Base-by-base conservation (phyloP, 768 basidiomycete species). In the Leucosporidium creatinivorum region DNA sequence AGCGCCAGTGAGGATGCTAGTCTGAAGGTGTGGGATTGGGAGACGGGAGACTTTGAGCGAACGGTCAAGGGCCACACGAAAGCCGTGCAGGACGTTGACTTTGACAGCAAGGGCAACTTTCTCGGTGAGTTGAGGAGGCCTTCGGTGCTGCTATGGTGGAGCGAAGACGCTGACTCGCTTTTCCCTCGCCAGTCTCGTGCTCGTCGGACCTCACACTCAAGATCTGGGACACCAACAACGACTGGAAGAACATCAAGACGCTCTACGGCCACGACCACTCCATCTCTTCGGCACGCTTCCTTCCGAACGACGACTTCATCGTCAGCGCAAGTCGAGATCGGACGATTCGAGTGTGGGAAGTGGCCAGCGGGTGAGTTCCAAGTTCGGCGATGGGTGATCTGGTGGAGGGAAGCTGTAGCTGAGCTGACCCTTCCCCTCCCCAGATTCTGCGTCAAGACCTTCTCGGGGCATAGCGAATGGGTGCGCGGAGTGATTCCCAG, bases 21-120 rank as follows among this genome's bases (percentile, higher is more conserved):
- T 1, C 83, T 93, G 73, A 93, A 93, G 81, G 86, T 93, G 57
- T 93, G 92, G 91, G 92, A 94, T 74, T 94, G 91, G 91, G 92
- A 94, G 77, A 88, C 89, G 36, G 92, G 92, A 51, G 91, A 93
- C 73, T 89, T 92, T 77, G 92, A 94, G 78, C 80, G 90, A 71
- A 93, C 92, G 15, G 78, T 93, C 66, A 93, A 93, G 78, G 89
- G 91, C 10, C 92, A 94, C 80, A 93, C 92, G 44, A 90, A 89
- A 77, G 85, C 87, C 25, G 87, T 93, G 33, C 85, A 85, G 77
- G 92, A 93, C 79, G 85, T 89, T 63, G 89, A 92, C 77, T 94
- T 88, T 76, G 90, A 93, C 78, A 84, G 85, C 68, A 91, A 89
- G 80, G 92, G 92, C 44, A 85, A 85, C 72, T 77, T 88, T 31